Evolutionary conservation across 345 rosid species (phyloP), one percentile per base, ranked within the genome.

Genomic region (Populus euphratica): DNA sequence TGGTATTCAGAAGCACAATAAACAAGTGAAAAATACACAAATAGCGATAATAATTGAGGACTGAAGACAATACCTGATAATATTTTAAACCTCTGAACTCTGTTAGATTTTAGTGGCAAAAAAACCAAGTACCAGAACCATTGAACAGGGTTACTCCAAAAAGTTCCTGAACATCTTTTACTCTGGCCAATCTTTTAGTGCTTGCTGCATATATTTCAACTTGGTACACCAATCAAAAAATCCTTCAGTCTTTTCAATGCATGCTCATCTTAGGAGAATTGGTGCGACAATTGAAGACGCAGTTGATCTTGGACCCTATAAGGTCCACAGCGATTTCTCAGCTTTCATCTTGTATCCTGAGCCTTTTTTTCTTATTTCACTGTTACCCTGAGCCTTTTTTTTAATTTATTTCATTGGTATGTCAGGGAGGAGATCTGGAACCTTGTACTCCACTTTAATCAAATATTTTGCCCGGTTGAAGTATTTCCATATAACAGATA

Each of bases 101-200:
- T n/a, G 18, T 44, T 23, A 74, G 21, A 47, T 27, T 43, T 5
- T 33, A 23, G 50, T 3, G 54, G 66, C 21, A 77, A 72, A 59
- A 59, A 59, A 59, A 59, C 16, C 64, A 23, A 23, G 3, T 16
- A 59, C 64, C 1, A 29, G 64, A 59, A 59, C 23, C 25, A 11
- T 56, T 73, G 74, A 69, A 33, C 54, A 52, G 70, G 39, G 74
- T 6, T 18, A 33, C 63, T 77, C 72, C 72, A 78, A 73, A 49
- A 27, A 2, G 16, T 56, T 73, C 71, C 67, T 7, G 38, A 38
- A 59, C 33, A 68, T 73, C 65, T 52, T 25, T 25, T 50, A 67
- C 68, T 14, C 68, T 39, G 47, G 81, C 63, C 39, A 67, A 36
- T 33, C 75, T 21, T 70, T 77, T 44, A 64, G 41, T 43, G 41